Evolutionary conservation across 176 grass and related monocot species (phyloP), one percentile per base, ranked within the genome.

Genomic region (Hsuehochloa calcarea): DNA sequence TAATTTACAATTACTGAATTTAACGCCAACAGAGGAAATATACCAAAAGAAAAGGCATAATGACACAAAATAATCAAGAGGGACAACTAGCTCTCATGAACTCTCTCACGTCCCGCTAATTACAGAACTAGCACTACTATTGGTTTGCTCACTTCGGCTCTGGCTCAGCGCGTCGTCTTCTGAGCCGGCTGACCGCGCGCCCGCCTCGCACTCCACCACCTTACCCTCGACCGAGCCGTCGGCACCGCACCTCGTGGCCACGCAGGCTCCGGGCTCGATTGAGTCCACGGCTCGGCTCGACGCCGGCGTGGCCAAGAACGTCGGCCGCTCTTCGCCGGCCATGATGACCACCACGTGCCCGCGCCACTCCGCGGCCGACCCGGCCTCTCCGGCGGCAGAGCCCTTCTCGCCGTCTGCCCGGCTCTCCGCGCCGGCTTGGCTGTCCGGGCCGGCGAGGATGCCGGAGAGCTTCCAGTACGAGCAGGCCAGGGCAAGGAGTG

Each of bases 401-500:
- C 13, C 26, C 65, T 88, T 89, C 37, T 68, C 75, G 10, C 17
- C 78, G 22, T n/a, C 82, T 8, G 5, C 60, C 19, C 34, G 76
- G 26, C 74, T 61, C 29, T 68, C 80, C n/a, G 46, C 4, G 47
- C 65, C 37, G 27, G 9, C 17, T 47, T 75, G 44, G 47, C 59
- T 82, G n/a, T 64, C 77, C 0, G 29, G 13, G 40, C n/a, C 65
- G 47, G 75, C 66, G 20, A 90, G 80, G 63, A 76, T 83, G 50
- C 79, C 89, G 6, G 95, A 86, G 69, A 93, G 89, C 67, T 93
- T 97, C 92, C 90, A 94, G 88, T 97, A 97, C 43, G 95, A 94
- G 85, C 92, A 97, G 9, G 95, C 95, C n/a, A 97, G 89, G 20
- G 92, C 88, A 20, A 94, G 82, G 4, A 97, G 81, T n/a, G 95